Evolutionary conservation across 768 basidiomycete species (phyloP), one percentile per base, ranked within the genome.

Genomic region (Serendipita sp.): DNA sequence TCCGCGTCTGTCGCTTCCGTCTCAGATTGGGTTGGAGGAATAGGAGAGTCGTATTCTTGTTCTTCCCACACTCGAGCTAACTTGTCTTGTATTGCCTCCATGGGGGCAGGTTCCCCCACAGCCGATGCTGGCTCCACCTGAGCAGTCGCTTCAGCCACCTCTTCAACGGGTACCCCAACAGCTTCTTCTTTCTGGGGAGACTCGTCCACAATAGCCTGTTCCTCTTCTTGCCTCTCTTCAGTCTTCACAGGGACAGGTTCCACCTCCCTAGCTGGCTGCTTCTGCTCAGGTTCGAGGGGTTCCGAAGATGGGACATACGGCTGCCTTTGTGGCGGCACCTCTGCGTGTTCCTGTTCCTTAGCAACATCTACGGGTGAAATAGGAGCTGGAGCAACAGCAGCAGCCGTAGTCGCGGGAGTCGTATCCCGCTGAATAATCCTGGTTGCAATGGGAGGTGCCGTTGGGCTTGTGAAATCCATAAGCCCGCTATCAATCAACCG

Each of bases 1-100:
- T 28, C 65, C 18, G 54, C 51, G 44, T 32, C 58, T 66, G 48
- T 68, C 44, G 62, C 54, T 3, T 65, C 46, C 62, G 47, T 45
- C 37, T 58, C 66, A 65, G 1, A 75, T 69, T 44, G 76, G 62
- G 58, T 64, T 5, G 67, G 34, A 71, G 70, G 68, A 76, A 16
- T 77, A 74, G 48, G 81, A 16, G 51, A 56, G 7, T 44, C 44
- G 56, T n/a, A 24, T 28, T 37, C 28, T 10, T 60, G 24, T n/a
- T n/a, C 16, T 37, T 24, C 4, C 24, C 28, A 24, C 24, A 35
- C 24, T 24, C 56, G 24, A 38, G 24, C 8, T 2, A 60, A 10
- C 56, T 3, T 24, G 13, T 30, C 24, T 28, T 32, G 16, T 10
- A 30, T 4, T 8, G 13, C 35, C n/a, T 53, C 48, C 38, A 13